A percentile compares a stretch with the other conserved stretches of the same genome.
phyloP scores from a whole-genome alignment of 176 grass and related monocot genomes.

The Tillandsia fasciculata region DNA sequence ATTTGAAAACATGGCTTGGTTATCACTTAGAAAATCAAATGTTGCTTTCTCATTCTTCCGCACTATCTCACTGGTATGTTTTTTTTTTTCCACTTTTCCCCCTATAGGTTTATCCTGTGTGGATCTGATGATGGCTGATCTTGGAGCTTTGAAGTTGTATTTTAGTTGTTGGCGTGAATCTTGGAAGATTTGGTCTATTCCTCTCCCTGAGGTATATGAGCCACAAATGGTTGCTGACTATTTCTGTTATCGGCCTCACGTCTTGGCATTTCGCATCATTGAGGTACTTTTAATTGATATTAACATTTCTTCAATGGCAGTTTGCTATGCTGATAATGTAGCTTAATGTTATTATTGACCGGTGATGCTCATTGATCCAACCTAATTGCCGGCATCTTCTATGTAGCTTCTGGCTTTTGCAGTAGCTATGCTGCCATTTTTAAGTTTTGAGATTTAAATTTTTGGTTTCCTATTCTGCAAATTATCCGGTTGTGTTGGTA shows the following conservation, averaged over 20 bases:
- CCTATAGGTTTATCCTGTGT: constrained; percentile 57
- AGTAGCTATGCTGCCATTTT: too few species aligned
- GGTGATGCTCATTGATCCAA: not conserved
- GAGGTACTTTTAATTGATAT: constrained; percentile 30
- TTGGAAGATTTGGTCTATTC: constrained; percentile 36
- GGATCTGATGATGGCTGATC: constrained; percentile 83
- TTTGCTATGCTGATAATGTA: not conserved
- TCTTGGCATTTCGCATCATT: constrained; percentile 56
- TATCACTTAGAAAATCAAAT: constrained; percentile 4
- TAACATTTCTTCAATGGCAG: constrained; percentile 6
- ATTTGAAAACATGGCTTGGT: not conserved
- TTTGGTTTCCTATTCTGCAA: too few species aligned
- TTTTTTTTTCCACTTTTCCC: not conserved
- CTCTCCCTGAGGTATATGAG: constrained; percentile 77
- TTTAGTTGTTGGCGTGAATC: constrained; percentile 34
- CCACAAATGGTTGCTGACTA: constrained; percentile 50
- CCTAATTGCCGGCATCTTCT: not conserved
- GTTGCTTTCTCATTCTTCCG: constrained; percentile 1
- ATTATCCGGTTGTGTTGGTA: too few species aligned
- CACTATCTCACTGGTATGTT: not conserved
- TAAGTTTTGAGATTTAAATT: too few species aligned
- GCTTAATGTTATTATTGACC: not conserved
- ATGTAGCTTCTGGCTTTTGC: not conserved
- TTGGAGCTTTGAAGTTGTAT: constrained; percentile 66
- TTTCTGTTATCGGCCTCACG: constrained; percentile 63